Percentiles rank a stretch among this genome's conserved stretches.
phyloP scores from a whole-genome alignment of 352 stramenopile genomes.

The Globisporangium barbulae region DNA sequence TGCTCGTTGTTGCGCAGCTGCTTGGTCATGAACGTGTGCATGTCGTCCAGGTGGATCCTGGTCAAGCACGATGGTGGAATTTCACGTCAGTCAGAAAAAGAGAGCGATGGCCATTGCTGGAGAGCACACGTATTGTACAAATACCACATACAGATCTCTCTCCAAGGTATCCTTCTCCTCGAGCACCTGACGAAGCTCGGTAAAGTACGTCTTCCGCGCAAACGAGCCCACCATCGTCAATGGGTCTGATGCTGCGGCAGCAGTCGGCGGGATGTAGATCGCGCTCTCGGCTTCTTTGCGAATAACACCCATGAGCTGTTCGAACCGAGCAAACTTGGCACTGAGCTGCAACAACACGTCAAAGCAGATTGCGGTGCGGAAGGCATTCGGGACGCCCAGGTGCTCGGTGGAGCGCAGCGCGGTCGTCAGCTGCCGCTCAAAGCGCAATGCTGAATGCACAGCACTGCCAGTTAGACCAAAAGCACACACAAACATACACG shows the following conservation, averaged over 20 bases:
- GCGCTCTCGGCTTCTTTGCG: slow-evolving; percentile 33
- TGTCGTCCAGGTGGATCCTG: slow-evolving; percentile 32
- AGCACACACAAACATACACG: not conserved
- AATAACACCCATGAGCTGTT: slow-evolving; percentile 33
- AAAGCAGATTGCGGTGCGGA: slow-evolving; percentile 59
- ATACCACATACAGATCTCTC: slow-evolving; percentile 26
- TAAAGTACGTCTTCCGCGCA: slow-evolving; percentile 46
- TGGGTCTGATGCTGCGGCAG: not conserved
- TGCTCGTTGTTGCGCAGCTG: slow-evolving; percentile 59
- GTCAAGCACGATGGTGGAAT: not conserved
- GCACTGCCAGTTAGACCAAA: not conserved
- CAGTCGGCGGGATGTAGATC: slow-evolving; percentile 31
- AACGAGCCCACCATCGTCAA: slow-evolving; percentile 21
- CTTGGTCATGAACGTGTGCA: slow-evolving; percentile 50
- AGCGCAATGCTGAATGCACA: slow-evolving; percentile 22
- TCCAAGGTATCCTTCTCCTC: slow-evolving; percentile 36
- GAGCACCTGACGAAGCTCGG: slow-evolving; percentile 43
- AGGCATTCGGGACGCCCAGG: slow-evolving; percentile 45
- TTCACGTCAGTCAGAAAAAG: not conserved
- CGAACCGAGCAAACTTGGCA: slow-evolving; percentile 45
- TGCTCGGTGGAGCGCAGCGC: slow-evolving; percentile 53
- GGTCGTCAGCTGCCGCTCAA: slow-evolving; percentile 47
- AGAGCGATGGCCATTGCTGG: not conserved
- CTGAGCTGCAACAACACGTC: slow-evolving; percentile 44
- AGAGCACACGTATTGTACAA: not conserved